These are phyloP conservation scores for Ogataea polymorpha DNA, from an alignment of 805 yeast species.

Conservation along the genomic window DNA sequence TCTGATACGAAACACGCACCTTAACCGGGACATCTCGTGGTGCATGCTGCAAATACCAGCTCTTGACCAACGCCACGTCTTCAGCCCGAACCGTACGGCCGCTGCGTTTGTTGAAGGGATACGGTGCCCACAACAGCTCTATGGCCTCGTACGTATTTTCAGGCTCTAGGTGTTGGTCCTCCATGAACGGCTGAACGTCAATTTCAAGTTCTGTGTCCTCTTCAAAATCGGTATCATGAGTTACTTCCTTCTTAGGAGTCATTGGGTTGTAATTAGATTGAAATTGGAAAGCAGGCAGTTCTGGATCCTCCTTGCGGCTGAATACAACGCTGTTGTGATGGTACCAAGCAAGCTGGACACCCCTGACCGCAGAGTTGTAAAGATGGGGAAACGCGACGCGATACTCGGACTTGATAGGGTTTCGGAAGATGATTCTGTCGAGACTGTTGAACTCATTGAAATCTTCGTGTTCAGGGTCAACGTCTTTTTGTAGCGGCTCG, in stretches of 20 bases:
- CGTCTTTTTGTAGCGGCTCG: constrained; percentile 75
- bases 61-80: constrained; percentile 81
- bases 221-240: constrained; percentile 25
- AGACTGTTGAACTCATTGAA: constrained; percentile 87
- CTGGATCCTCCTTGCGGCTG: constrained; percentile 46
- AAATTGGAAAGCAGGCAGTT: constrained; percentile 53
- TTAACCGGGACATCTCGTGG: constrained; percentile 61
- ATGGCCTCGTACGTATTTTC: constrained; percentile 56
- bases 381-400: constrained; percentile 82
- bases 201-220: constrained; percentile 39
- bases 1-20: constrained; percentile 84
- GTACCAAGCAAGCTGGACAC: constrained; percentile 61
- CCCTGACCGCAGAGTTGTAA: constrained; percentile 72
- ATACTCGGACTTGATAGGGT: constrained; percentile 76
- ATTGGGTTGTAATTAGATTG: constrained; percentile 58
- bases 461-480: constrained; percentile 65
- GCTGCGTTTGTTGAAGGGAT: constrained; percentile 75
- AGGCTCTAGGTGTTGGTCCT: constrained; percentile 41
- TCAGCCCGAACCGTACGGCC: constrained; percentile 79
- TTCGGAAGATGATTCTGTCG: constrained; percentile 80
- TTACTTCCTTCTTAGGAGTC: constrained; percentile 23
- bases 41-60: constrained; percentile 75
- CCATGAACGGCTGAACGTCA: constrained; percentile 51
- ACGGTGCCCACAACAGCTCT: constrained; percentile 74
- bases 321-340: constrained; percentile 58